Percentiles rank a stretch among this genome's conserved stretches.
Conservation (phyloP, 108 stramenopile species). For the Pseudonitzschia multiseries region DNA sequence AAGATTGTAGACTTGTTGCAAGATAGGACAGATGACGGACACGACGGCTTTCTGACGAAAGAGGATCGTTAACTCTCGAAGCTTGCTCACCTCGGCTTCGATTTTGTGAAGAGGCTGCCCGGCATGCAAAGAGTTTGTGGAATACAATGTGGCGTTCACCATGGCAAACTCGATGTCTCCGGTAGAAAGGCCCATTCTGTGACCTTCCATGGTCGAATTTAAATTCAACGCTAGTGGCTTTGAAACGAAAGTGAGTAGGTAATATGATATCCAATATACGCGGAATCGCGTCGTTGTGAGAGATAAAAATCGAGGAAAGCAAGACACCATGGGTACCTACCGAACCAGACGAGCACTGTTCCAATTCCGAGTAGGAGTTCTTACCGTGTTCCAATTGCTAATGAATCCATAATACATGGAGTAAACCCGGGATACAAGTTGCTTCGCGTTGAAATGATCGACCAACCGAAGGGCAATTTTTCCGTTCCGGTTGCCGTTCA, state of each 20-base stretch:
- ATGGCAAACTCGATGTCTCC: conserved; percentile 39
- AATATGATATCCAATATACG: too few species aligned
- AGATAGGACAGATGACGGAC: not conserved
- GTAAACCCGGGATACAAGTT: conserved; percentile 30
- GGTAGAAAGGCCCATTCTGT: conserved; percentile 28
- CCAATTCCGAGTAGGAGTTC: not conserved
- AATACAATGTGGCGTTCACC: not conserved
- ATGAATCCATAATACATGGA: conserved; percentile 37
- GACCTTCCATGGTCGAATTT: not conserved
- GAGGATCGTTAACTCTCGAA: not conserved
- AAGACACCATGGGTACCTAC: not conserved
- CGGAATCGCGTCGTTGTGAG: too few species aligned
- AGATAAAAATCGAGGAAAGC: too few species aligned
- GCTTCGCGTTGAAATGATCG: conserved; percentile 31
- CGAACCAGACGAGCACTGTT: not conserved
- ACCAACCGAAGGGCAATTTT: conserved; percentile 34
- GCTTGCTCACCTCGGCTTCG: not conserved
- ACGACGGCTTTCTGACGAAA: not conserved
- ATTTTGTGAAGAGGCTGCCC: not conserved
- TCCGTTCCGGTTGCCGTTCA: conserved; percentile 44
- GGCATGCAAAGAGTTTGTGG: not conserved
- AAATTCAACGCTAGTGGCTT: not conserved
- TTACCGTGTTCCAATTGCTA: conserved; percentile 15
- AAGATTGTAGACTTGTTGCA: conserved; percentile 2
- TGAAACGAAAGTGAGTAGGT: not conserved